Evolutionary conservation across 2,329 filamentous ascomycete species (phyloP).

Genomic region (Nigrospora osmanthi): DNA sequence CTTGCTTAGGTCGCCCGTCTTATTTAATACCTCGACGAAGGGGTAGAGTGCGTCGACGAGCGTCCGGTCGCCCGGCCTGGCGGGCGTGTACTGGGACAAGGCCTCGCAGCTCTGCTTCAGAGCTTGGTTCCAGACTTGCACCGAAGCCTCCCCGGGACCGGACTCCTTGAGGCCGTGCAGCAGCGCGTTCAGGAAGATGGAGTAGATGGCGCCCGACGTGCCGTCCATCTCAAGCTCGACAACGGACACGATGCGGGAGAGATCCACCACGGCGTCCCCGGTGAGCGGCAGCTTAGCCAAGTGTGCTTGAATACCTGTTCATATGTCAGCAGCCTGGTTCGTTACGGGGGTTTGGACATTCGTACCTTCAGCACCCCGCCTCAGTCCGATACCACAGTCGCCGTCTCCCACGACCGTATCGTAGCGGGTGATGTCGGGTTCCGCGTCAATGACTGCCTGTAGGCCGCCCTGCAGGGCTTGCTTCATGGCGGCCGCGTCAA

Average conservation of each 20-base stretch:
- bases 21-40: slow-evolving; percentile 66
- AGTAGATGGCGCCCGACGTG: slow-evolving; percentile 54
- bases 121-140: slow-evolving; percentile 50
- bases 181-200: slow-evolving; percentile 86
- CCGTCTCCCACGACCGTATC: slow-evolving; percentile 85
- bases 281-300: slow-evolving; percentile 34
- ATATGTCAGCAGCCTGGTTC: neutral
- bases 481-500: slow-evolving; percentile 43
- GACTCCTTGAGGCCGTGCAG: slow-evolving; percentile 50
- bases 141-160: slow-evolving; percentile 28
- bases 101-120: slow-evolving; percentile 63
- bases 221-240: slow-evolving; percentile 54
- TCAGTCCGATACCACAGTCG: slow-evolving; percentile 81
- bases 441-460: slow-evolving; percentile 53
- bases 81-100: slow-evolving; percentile 79
- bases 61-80: slow-evolving; percentile 81
- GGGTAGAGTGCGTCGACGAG: slow-evolving; percentile 84
- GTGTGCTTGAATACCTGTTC: slow-evolving; percentile 43
- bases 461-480: slow-evolving; percentile 49
- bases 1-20: slow-evolving; percentile 57
- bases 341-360: neutral
- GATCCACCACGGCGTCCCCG: slow-evolving; percentile 44
- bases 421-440: slow-evolving; percentile 64
- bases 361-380: slow-evolving; percentile 73
- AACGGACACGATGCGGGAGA: slow-evolving; percentile 43